These are phyloP conservation scores for Diaporthe aspalathi DNA, from an alignment of 2,329 filamentous ascomycete genomes.

Conservation along the genomic window DNA sequence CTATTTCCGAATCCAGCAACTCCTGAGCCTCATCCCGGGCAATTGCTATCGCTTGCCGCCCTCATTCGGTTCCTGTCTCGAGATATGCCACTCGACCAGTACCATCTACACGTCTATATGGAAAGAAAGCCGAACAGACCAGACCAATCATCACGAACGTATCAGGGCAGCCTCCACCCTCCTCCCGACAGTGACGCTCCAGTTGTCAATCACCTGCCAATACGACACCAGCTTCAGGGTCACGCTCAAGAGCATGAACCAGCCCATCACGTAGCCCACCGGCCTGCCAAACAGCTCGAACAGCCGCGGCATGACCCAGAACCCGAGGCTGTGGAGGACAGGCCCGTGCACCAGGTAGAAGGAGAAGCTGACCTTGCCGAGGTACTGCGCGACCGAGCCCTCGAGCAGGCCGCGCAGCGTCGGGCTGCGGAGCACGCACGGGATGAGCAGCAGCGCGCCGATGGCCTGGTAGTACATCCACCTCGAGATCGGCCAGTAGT, in stretches of 20 bases:
- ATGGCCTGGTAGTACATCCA: conserved; percentile 56
- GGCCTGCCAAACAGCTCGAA: conserved; percentile 51
- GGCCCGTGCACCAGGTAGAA: conserved; percentile 54
- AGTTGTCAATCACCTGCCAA: conserved; percentile 52
- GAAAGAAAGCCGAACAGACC: not conserved
- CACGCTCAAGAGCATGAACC: conserved; percentile 46
- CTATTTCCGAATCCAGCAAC: not conserved
- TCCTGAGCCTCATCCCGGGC: not conserved
- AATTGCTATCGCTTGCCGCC: not conserved
- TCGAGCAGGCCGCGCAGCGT: conserved; percentile 48
- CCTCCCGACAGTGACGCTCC: conserved; percentile 52
- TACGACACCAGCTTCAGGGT: conserved; percentile 51
- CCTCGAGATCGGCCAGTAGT: conserved; percentile 51
- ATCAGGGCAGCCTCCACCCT: conserved; percentile 50
- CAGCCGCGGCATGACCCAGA: conserved; percentile 52
- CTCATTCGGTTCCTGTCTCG: not conserved
- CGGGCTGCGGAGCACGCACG: conserved; percentile 50
- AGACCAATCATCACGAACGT: conserved; percentile 33
- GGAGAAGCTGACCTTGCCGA: conserved; percentile 55
- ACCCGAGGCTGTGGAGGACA: conserved; percentile 45
- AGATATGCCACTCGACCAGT: not conserved
- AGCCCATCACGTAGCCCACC: conserved; percentile 49
- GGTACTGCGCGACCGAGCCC: conserved; percentile 49
- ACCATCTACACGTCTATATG: not conserved
- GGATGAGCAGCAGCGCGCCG: conserved; percentile 52